A percentile compares a stretch with the other conserved stretches of the same genome.
Evolutionary conservation across 148 eudicot genomes (phyloP).

Genomic region (Vaccinium corymbosum): DNA sequence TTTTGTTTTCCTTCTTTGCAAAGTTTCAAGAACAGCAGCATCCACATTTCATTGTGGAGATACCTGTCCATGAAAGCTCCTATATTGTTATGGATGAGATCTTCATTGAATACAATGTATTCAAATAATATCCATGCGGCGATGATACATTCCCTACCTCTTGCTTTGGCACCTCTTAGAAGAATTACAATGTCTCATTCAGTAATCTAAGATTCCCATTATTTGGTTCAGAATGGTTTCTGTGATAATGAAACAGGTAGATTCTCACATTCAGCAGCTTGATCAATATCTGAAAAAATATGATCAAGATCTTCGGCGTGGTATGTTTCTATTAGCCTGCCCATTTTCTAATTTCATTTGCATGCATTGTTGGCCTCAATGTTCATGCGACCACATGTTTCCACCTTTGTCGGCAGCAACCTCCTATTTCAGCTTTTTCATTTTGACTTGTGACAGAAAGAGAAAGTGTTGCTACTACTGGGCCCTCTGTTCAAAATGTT

Average conservation of each 20-base stretch:
- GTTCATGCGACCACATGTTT: not conserved
- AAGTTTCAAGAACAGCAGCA: not conserved
- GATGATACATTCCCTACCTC: not conserved
- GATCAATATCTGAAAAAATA: conserved; percentile 80
- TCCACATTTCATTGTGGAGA: not conserved
- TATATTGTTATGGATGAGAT: not conserved
- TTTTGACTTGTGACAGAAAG: conserved; percentile 47
- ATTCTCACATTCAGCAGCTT: conserved; percentile 88
- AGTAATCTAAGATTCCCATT: not conserved
- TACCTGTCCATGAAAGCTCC: not conserved
- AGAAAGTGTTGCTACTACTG: conserved; percentile 53
- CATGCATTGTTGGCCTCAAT: not conserved
- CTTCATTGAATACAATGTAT: not conserved
- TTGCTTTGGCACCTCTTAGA: conserved; percentile 5
- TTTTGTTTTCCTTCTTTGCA: no score
- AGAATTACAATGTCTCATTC: not conserved
- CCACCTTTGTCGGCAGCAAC: not conserved
- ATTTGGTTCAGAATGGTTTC: not conserved
- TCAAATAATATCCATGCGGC: not conserved
- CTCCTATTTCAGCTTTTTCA: not conserved
- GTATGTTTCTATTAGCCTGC: conserved; percentile 32
- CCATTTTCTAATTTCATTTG: conserved; percentile 7
- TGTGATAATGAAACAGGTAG: conserved; percentile 53
- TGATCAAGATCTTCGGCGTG: conserved; percentile 78
- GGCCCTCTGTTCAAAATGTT: conserved; percentile 42